Evolutionary conservation across 140 eudicot species (phyloP).

Genomic region (Flaveria floridana): DNA sequence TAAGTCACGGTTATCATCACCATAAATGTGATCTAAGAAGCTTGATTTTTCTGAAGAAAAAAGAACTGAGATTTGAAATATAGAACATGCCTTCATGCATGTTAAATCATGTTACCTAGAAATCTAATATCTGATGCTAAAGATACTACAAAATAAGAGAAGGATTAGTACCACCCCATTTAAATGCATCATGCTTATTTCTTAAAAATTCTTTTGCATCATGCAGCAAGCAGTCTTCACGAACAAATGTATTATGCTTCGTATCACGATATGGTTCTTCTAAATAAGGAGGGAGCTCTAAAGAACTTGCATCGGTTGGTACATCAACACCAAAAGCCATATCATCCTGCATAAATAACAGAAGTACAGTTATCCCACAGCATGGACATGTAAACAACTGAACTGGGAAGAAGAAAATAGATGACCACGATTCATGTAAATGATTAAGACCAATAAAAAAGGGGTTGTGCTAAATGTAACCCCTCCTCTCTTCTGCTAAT

Average conservation of each 20-base stretch:
- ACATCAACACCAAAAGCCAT: slow-evolving; percentile 41
- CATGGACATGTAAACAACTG: slow-evolving; percentile 26
- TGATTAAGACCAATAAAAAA: slow-evolving; percentile 1
- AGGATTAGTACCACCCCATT: slow-evolving; percentile 47
- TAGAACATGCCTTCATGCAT: slow-evolving; percentile 22
- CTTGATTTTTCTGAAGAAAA: slow-evolving; percentile 36
- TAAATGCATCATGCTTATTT: slow-evolving; percentile 36
- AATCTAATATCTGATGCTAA: not conserved
- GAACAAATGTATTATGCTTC: slow-evolving; percentile 30
- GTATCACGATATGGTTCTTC: slow-evolving; percentile 28
- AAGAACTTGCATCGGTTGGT: slow-evolving; percentile 30
- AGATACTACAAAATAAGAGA: slow-evolving; percentile 18
- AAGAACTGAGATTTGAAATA: slow-evolving; percentile 20
- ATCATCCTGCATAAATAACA: slow-evolving; percentile 40
- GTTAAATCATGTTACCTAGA: slow-evolving; percentile 17
- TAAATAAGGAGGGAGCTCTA: slow-evolving; percentile 39
- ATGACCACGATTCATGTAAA: not conserved
- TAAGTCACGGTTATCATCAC: slow-evolving; percentile 37
- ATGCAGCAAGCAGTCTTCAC: slow-evolving; percentile 33
- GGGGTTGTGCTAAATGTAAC: no score
- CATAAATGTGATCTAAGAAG: slow-evolving; percentile 45
- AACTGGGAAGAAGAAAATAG: not conserved
- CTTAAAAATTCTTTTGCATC: slow-evolving; percentile 27
- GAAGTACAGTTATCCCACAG: slow-evolving; percentile 22
- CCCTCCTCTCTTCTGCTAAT: no score